Base-by-base conservation (phyloP, 371 early-diverging fungal genomes). In the Amoeboaphelidium protococcarum region DNA sequence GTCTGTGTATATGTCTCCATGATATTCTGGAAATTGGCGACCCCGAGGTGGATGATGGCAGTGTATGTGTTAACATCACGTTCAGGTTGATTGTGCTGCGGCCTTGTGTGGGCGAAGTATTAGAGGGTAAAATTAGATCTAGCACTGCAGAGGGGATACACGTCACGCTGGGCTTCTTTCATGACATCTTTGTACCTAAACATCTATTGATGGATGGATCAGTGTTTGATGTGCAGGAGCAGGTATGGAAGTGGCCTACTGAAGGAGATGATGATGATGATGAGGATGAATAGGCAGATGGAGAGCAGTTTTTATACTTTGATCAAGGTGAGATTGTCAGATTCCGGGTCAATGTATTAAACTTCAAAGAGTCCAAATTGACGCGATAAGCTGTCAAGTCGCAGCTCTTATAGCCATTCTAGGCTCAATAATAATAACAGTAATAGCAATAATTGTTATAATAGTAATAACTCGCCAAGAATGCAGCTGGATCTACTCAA, bases 21-120 rank as follows among this genome's bases (percentile, higher is more conserved):
- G 91, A 90, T 51, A 63, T 91, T 40, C 45, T 82, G 1, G 62
- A 76, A 24, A 67, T 76, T 10, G 71, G 72, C 48, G 88, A 89
- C 44, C 82, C 78, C 2, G 66, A 73, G 26, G 79, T 91, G 48
- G 76, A 81, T 51, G 72, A 78, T 25, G 80, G 80, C 50, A 81
- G 83, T 6, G 73, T 75, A 50, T 71, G 74, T 51, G 78, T n/a
- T 40, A 71, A 74, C 51, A 79, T n/a, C 40, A 66, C 57, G 25
- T 89, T 89, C 60, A 63, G 87, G 23, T 51, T 92, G 56, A 66
- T 89, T 12, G 79, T 90, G 19, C 90, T 90, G 55, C 69, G 86
- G 25, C 91, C 94, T 1, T 86, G 82, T 59, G 65, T 72, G 25
- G 89, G 84, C 25, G 89, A 92, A 55, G 63, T 88, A 13, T 51